These are phyloP conservation scores for Phytophthora gonapodyides DNA, from an alignment of 352 stramenopile species.

Conservation along the genomic window DNA sequence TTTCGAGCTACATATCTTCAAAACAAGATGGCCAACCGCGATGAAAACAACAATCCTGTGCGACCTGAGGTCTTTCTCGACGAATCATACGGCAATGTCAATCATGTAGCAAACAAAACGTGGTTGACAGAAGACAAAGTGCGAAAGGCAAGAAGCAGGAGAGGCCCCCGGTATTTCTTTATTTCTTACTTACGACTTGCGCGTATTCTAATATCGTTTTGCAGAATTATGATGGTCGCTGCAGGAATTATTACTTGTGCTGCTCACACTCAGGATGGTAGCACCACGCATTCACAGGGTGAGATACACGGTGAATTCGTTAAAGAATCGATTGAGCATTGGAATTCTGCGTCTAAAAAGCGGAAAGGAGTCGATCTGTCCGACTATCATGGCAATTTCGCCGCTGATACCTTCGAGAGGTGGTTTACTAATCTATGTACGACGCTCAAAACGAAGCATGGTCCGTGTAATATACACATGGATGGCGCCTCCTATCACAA, in stretches of 20 bases:
- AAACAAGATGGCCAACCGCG: conserved; percentile 11
- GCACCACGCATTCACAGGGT: neutral
- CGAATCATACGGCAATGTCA: conserved; percentile 26
- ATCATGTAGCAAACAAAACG: conserved; percentile 10
- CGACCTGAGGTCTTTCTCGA: conserved; percentile 26
- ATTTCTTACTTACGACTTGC: conserved; percentile 1
- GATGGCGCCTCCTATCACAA: conserved; percentile 11
- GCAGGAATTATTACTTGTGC: conserved; percentile 10
- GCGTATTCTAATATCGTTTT: conserved; percentile 1
- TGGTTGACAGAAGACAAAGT: conserved; percentile 19
- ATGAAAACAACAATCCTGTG: conserved; percentile 14
- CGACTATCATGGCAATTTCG: conserved; percentile 8
- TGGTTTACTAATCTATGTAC: conserved; percentile 8
- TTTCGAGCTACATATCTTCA: conserved; percentile 16
- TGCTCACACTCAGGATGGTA: neutral
- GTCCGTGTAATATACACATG: conserved; percentile 12
- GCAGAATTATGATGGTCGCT: conserved; percentile 9
- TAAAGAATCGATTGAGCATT: conserved; percentile 4
- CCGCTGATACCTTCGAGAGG: neutral
- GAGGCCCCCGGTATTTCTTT: conserved; percentile 3
- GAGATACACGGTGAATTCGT: conserved; percentile 3
- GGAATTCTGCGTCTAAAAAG: conserved; percentile 10
- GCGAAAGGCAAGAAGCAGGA: conserved; percentile 9
- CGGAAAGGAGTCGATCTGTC: neutral
- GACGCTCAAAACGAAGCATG: neutral